Percentiles rank a stretch among this genome's conserved stretches.
These are phyloP conservation scores for Heritiera fomes DNA, from an alignment of 345 rosid species.

Conservation along the genomic window DNA sequence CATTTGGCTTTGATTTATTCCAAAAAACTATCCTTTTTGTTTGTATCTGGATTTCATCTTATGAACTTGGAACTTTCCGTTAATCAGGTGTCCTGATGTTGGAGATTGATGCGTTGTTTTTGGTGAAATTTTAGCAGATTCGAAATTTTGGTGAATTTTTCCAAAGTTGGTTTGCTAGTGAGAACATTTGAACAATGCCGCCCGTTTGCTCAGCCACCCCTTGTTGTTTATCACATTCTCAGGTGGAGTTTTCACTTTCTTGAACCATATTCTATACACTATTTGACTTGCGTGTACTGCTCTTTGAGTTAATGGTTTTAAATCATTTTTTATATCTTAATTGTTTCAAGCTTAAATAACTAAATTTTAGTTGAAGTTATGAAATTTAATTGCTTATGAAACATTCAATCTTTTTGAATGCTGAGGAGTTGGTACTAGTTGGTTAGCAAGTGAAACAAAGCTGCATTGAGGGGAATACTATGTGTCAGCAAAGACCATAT, in stretches of 20 bases:
- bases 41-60: background rate
- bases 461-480: background rate
- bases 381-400: background rate
- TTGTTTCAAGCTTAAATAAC: conserved; percentile 1
- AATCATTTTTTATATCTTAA: background rate
- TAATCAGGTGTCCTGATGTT: background rate
- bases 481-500: background rate
- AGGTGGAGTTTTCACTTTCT: conserved; percentile 45
- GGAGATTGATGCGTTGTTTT: background rate
- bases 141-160: conserved; percentile 37
- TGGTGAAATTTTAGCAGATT: conserved; percentile 29
- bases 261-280: background rate
- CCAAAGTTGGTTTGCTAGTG: background rate
- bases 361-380: background rate
- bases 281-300: background rate
- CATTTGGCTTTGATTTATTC: background rate
- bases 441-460: background rate
- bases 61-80: background rate
- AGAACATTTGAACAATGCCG: conserved; percentile 45
- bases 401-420: background rate
- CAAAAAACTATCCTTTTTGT: background rate
- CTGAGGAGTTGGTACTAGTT: background rate
- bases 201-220: conserved; percentile 75
- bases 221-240: conserved; percentile 58
- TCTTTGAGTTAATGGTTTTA: background rate